phyloP scores from a whole-genome alignment of 2,329 filamentous ascomycete species.

The Epichloe aotearoae region DNA sequence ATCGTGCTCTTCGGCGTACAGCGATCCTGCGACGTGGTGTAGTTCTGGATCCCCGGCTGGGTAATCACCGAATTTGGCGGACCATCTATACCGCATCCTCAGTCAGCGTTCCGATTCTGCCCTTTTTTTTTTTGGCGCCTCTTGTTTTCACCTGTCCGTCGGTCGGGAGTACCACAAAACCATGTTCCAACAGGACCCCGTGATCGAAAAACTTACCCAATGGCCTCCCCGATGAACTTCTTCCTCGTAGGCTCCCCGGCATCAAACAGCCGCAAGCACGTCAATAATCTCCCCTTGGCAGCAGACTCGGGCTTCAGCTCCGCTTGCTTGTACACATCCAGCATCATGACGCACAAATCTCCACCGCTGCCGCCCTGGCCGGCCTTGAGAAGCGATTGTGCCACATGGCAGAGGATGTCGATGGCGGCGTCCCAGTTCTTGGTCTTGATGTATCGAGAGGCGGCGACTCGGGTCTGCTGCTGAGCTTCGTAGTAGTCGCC shows the following conservation, averaged over 20 bases:
- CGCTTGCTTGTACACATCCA: conserved; percentile 85
- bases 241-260: conserved; percentile 80
- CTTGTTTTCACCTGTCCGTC: neutral
- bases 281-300: conserved; percentile 62
- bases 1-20: conserved; percentile 89
- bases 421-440: conserved; percentile 74
- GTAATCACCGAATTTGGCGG: conserved; percentile 69
- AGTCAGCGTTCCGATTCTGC: conserved; percentile 2
- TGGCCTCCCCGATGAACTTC: conserved; percentile 78
- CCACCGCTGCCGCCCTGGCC: conserved; percentile 91
- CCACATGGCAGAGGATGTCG: conserved; percentile 74
- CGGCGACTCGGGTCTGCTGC: conserved; percentile 93
- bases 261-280: conserved; percentile 68
- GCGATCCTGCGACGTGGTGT: conserved; percentile 76
- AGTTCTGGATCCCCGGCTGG: conserved; percentile 88
- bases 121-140: neutral
- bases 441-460: conserved; percentile 83
- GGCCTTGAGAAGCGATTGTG: conserved; percentile 73
- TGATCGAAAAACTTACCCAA: conserved; percentile 41
- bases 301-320: conserved; percentile 63
- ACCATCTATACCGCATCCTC: conserved; percentile 46
- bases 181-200: neutral
- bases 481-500: conserved; percentile 97
- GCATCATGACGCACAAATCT: conserved; percentile 73
- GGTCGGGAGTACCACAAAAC: neutral